phyloP scores from a whole-genome alignment of 2,329 filamentous ascomycete genomes.

The Aspergillaceae sp. region DNA sequence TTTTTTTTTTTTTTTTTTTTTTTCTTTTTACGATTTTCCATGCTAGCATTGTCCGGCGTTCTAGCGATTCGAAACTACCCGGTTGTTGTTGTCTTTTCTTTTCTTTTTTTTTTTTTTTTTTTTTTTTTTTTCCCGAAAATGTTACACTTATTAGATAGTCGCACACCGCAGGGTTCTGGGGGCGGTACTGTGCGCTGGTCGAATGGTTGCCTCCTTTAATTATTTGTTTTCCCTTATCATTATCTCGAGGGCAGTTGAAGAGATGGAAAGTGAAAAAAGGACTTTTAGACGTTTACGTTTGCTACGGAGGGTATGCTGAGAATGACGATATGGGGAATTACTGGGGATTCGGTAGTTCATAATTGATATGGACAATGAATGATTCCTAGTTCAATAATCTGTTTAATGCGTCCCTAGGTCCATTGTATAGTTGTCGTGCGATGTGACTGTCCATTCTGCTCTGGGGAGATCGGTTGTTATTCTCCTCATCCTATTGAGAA shows the following conservation, averaged over 20 bases:
- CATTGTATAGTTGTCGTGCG: too few species aligned
- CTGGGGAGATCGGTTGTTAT: too few species aligned
- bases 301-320: conserved; percentile 1
- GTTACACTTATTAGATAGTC: conserved; percentile 32
- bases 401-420: too few species aligned
- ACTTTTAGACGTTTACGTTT: conserved; percentile 6
- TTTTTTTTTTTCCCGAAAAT: too few species aligned
- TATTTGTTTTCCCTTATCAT: conserved; percentile 6
- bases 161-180: conserved; percentile 28
- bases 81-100: conserved; percentile 12
- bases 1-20: too few species aligned
- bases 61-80: conserved; percentile 31
- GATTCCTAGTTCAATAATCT: too few species aligned
- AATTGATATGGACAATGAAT: too few species aligned
- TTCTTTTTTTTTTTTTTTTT: too few species aligned
- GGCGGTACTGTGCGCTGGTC: conserved; percentile 36
- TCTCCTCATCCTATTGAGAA: too few species aligned
- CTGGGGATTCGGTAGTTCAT: conserved; percentile 5
- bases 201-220: conserved; percentile 34
- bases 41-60: conserved; percentile 39
- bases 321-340: conserved; percentile 4
- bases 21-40: conserved; percentile 26
- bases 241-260: conserved; percentile 5
- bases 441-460: too few species aligned
- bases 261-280: conserved; percentile 10